A percentile compares a stretch with the other conserved stretches of the same genome.
These are phyloP conservation scores for Exophiala oligosperma DNA, from an alignment of 2,329 filamentous ascomycete species.

Conservation along the genomic window DNA sequence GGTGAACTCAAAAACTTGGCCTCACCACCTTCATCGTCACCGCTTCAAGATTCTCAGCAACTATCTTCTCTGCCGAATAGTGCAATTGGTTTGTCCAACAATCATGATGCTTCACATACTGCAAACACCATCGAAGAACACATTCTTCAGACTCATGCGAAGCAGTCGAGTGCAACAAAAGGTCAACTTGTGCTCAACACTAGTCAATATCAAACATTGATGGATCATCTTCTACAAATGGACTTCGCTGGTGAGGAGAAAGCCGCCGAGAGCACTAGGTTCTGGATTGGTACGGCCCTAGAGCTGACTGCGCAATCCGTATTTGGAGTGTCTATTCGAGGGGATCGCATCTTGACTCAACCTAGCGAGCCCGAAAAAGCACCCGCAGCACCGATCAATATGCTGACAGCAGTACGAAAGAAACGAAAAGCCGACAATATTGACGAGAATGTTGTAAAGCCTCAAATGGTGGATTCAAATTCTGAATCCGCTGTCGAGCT, in stretches of 20 bases:
- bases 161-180: neutral
- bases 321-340: constrained; percentile 21
- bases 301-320: constrained; percentile 15
- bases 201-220: constrained; percentile 23
- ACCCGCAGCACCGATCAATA: constrained; percentile 15
- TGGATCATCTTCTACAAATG: constrained; percentile 25
- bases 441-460: neutral
- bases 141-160: neutral
- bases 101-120: too few species aligned
- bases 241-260: constrained; percentile 26
- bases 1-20: neutral
- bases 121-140: neutral
- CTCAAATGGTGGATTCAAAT: neutral
- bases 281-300: constrained; percentile 26
- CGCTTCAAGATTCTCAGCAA: neutral
- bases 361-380: neutral
- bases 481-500: constrained; percentile 2
- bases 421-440: constrained; percentile 26
- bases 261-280: constrained; percentile 23
- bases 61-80: neutral
- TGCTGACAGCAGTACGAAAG: constrained; percentile 26
- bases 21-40: constrained; percentile 18
- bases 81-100: too few species aligned
- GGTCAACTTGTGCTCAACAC: constrained; percentile 18
- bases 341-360: constrained; percentile 5